These are phyloP conservation scores for Phyllosticta citriasiana DNA, from an alignment of 2,329 filamentous ascomycete species.

Conservation along the genomic window DNA sequence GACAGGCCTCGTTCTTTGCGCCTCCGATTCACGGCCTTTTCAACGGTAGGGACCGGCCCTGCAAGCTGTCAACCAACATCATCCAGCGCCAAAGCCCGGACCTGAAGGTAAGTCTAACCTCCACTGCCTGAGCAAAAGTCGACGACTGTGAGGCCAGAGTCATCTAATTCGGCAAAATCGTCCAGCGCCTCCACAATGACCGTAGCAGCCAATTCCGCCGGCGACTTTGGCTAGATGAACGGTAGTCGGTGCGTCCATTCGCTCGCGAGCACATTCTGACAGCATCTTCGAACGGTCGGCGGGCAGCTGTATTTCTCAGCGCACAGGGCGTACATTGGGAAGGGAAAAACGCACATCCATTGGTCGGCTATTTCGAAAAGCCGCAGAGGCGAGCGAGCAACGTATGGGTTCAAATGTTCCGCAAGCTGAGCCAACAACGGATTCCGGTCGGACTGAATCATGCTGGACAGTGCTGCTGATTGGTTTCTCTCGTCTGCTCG, in stretches of 20 bases:
- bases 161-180: background rate
- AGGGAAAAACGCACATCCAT: slow-evolving; percentile 15
- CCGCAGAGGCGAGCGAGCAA: slow-evolving; percentile 12
- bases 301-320: slow-evolving; percentile 47
- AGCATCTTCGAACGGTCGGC: slow-evolving; percentile 50
- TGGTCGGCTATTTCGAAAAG: slow-evolving; percentile 23
- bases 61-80: slow-evolving; percentile 12
- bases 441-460: background rate
- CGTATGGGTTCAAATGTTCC: background rate
- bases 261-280: slow-evolving; percentile 55
- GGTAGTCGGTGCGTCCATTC: slow-evolving; percentile 54
- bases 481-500: too few relatives aligned
- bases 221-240: slow-evolving; percentile 45
- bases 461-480: background rate
- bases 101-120: slow-evolving; percentile 28
- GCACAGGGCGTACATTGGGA: background rate
- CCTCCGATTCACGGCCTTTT: slow-evolving; percentile 20
- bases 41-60: slow-evolving; percentile 27
- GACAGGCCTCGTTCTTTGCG: slow-evolving; percentile 13
- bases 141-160: slow-evolving; percentile 47
- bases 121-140: slow-evolving; percentile 71
- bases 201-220: slow-evolving; percentile 51
- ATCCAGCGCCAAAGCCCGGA: background rate
- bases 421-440: background rate
- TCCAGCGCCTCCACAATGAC: slow-evolving; percentile 38